Evolutionary conservation across 495 filamentous ascomycete species (phyloP).

Genomic region (Talaromyces liani): DNA sequence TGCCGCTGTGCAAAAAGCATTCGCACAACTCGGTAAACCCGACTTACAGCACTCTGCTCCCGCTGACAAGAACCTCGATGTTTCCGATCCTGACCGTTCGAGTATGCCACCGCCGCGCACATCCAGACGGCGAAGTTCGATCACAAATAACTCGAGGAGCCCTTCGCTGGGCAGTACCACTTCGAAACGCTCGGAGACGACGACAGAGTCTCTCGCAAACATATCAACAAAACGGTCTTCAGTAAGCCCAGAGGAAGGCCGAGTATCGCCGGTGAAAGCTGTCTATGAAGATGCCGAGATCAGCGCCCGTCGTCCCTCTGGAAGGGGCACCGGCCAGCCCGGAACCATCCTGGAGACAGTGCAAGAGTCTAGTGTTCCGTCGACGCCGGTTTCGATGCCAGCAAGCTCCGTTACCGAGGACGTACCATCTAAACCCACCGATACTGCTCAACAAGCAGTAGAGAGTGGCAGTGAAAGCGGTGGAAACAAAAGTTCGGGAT

Average conservation of each 20-base stretch:
- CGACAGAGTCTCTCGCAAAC: constrained; percentile 30
- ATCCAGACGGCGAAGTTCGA: constrained; percentile 7
- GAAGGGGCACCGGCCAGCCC: constrained; percentile 57
- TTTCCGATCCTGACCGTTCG: constrained; percentile 55
- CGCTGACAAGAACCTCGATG: constrained; percentile 49
- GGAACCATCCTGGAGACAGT: constrained; percentile 81
- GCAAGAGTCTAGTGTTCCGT: constrained; percentile 78
- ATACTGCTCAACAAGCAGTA: constrained; percentile 15
- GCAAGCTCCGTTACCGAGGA: constrained; percentile 34
- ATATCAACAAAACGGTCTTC: constrained; percentile 35
- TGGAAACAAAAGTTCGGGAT: constrained; percentile 35
- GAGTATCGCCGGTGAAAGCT: constrained; percentile 16
- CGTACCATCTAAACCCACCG: constrained; percentile 22
- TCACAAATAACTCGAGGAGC: constrained; percentile 39
- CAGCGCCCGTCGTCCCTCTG: constrained; percentile 29
- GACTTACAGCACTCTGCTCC: constrained; percentile 44
- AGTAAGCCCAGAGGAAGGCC: constrained; percentile 21
- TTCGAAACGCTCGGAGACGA: constrained; percentile 28
- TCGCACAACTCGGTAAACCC: constrained; percentile 57
- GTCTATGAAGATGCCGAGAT: constrained; percentile 18
- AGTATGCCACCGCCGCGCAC: constrained; percentile 35
- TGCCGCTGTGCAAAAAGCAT: constrained; percentile 53
- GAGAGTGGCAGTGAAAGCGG: constrained; percentile 48
- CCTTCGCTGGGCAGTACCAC: constrained; percentile 14
- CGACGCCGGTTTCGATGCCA: constrained; percentile 55